Evolutionary conservation across 2,329 filamentous ascomycete species (phyloP).

Genomic region (Colletotrichum lini): DNA sequence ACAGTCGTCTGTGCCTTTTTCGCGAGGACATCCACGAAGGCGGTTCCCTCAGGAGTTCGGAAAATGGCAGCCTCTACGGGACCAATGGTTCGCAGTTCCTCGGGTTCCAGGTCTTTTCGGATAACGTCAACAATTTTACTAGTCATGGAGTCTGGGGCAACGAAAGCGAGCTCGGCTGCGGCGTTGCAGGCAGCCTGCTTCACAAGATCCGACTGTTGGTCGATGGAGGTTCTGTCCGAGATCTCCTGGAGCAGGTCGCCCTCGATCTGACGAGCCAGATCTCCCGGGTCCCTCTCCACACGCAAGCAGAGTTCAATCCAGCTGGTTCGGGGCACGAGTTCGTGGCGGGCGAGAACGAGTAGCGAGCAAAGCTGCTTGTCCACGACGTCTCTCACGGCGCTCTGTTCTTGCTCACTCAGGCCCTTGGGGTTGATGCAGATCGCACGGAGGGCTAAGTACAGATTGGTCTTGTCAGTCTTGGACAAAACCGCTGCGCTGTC

Average conservation of each 20-base stretch:
- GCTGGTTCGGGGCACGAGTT: conserved; percentile 81
- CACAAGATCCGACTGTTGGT: conserved; percentile 63
- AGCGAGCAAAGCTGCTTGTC: conserved; percentile 82
- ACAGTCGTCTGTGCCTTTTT: conserved; percentile 80
- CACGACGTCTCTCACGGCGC: conserved; percentile 51
- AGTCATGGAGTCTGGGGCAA: conserved; percentile 87
- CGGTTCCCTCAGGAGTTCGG: conserved; percentile 88
- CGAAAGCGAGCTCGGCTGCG: conserved; percentile 92
- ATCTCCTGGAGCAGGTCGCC: conserved; percentile 79
- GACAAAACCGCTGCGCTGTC: conserved; percentile 79
- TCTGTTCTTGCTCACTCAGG: conserved; percentile 58
- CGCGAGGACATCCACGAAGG: conserved; percentile 91
- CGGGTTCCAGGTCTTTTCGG: conserved; percentile 78
- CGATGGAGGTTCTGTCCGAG: conserved; percentile 60
- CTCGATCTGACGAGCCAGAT: conserved; percentile 76
- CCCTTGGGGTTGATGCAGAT: conserved; percentile 75
- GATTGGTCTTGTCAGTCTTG: conserved; percentile 74
- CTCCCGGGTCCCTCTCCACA: conserved; percentile 85
- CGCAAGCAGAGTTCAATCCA: conserved; percentile 94
- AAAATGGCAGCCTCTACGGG: conserved; percentile 94
- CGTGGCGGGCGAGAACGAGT: conserved; percentile 82
- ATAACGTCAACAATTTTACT: conserved; percentile 83
- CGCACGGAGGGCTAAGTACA: conserved; percentile 73
- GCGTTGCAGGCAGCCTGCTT: conserved; percentile 84
- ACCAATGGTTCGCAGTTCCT: conserved; percentile 80